Evolutionary conservation across 306 rosid species (phyloP).

Genomic region (Senna siamea): DNA sequence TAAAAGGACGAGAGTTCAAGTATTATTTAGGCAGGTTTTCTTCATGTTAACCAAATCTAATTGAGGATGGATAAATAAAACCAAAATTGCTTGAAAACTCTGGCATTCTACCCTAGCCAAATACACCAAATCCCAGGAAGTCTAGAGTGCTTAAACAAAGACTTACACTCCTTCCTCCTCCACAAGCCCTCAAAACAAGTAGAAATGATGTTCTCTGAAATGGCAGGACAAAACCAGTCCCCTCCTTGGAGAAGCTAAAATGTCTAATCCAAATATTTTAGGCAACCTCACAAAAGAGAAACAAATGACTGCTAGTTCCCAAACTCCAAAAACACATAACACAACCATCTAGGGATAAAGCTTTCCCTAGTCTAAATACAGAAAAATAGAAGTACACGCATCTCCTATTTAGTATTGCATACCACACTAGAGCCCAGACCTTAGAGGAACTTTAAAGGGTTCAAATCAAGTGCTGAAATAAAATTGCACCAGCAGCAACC

Average conservation of each 20-base stretch:
- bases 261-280: not conserved
- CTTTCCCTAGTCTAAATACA: too few relatives aligned
- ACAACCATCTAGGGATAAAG: too few relatives aligned
- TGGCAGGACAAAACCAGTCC: not conserved
- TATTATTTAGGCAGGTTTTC: slow-evolving; percentile 19
- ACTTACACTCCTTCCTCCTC: not conserved
- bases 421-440: not conserved
- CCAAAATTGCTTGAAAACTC: not conserved
- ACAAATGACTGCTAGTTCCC: not conserved
- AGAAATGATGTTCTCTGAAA: not conserved
- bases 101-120: not conserved
- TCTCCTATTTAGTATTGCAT: too few relatives aligned
- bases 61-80: slow-evolving; percentile 4
- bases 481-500: not conserved
- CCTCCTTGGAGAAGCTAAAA: not conserved
- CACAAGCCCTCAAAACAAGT: not conserved
- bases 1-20: slow-evolving; percentile 14
- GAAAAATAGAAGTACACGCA: too few relatives aligned
- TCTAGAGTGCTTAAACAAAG: not conserved
- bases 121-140: not conserved
- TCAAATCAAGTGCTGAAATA: not conserved
- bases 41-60: slow-evolving; percentile 7
- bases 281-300: not conserved
- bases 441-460: not conserved
- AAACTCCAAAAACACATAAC: too few relatives aligned